Evolutionary conservation across 257 asterid genomes (phyloP).

Genomic region (Penstemon eatonii): DNA sequence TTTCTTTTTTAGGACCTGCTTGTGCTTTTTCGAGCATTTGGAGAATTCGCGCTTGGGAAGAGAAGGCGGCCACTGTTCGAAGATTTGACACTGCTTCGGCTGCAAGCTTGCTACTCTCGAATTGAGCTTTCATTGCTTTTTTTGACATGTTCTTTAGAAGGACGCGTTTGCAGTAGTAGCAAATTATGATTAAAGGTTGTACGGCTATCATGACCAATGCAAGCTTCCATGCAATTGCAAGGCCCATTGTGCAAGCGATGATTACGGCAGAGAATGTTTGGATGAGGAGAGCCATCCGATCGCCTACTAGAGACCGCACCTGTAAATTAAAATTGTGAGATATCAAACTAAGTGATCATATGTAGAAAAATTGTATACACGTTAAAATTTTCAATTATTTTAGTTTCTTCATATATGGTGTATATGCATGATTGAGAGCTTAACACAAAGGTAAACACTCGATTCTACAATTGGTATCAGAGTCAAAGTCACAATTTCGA

Average conservation of each 20-base stretch:
- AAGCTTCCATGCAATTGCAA: constrained; percentile 52
- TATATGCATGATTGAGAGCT: no score
- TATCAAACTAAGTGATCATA: background rate
- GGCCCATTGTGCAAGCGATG: constrained; percentile 59
- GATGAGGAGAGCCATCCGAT: constrained; percentile 53
- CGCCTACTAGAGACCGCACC: constrained; percentile 66
- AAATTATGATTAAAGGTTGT: constrained; percentile 49
- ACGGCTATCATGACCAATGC: constrained; percentile 64
- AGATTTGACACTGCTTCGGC: constrained; percentile 67
- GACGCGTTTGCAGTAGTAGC: constrained; percentile 49
- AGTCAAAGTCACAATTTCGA: no score
- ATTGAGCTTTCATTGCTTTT: constrained; percentile 51
- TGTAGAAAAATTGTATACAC: background rate
- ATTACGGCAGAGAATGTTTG: constrained; percentile 54
- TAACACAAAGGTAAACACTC: no score
- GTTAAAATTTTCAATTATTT: background rate
- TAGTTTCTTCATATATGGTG: no score
- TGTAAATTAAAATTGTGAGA: constrained; percentile 18
- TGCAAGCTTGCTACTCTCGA: constrained; percentile 59
- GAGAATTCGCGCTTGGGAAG: constrained; percentile 54
- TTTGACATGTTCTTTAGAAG: constrained; percentile 53
- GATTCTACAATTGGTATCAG: no score
- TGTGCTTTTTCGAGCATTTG: constrained; percentile 52
- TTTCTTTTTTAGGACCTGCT: constrained; percentile 49
- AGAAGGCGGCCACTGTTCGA: constrained; percentile 52